Base-by-base conservation (phyloP, 805 yeast species). In the Candida berthetii region DNA sequence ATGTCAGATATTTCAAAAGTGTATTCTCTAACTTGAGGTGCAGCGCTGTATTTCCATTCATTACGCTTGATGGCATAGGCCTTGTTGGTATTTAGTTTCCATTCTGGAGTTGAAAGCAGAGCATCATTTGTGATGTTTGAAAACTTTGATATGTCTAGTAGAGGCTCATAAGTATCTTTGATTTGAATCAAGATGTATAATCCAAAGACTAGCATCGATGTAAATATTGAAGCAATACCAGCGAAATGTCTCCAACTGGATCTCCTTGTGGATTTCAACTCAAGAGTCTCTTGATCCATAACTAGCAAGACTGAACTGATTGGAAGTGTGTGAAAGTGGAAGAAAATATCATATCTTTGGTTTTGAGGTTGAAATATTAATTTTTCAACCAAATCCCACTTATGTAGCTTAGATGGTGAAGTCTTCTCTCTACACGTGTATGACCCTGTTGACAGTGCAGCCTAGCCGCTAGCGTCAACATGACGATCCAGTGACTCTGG, bases 41-140 rank as follows among this genome's bases (percentile, higher is more conserved):
- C 22, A 3, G 48, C 47, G 34, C 47, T 42, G 24, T 42, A 37
- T 36, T 49, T 38, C 61, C 61, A 57, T 31, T 44, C 42, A 13
- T 39, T 43, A 9, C 36, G 20, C 25, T 54, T 48, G 39, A 57
- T 44, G 7, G 52, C 39, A 40, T 57, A 59, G 35, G 53, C 57
- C 19, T 28, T 42, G 29, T 49, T 47, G 1, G 62, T 56, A 31
- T 59, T 53, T 16, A 56, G 46, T 32, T 58, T 50, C 62, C 64
- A 59, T 5, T 40, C 22, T 3, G 36, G 28, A 8, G 42, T 40
- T 7, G 9, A 4, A n/a, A 18, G 19, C 9, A 37, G n/a, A 11
- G 11, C 15, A 14, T 27, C 32, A 15, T n/a, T 16, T 4, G 38
- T 36, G 28, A 5, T 43, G 37, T 10, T 35, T 2, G 31, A 41